These are phyloP conservation scores for Polyplosphaeria fusca DNA, from an alignment of 495 filamentous ascomycete species.

Conservation along the genomic window DNA sequence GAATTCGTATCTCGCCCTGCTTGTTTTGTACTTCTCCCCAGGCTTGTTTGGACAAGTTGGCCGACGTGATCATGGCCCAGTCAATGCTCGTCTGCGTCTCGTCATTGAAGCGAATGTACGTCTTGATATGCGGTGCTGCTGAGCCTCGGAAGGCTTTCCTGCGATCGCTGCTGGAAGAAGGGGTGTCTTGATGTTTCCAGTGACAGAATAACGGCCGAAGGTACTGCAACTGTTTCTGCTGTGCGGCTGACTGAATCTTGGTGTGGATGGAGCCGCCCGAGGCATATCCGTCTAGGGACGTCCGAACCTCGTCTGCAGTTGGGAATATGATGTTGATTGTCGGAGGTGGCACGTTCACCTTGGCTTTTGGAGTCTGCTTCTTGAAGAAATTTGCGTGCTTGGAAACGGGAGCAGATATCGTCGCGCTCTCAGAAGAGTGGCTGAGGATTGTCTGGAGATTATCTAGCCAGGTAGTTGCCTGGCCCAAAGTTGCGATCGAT, in stretches of 20 bases:
- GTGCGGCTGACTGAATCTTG: slow-evolving; percentile 63
- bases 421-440: background rate
- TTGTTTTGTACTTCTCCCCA: slow-evolving; percentile 65
- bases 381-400: slow-evolving; percentile 9
- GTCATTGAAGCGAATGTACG: slow-evolving; percentile 70
- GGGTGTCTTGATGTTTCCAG: slow-evolving; percentile 46
- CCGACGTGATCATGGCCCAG: slow-evolving; percentile 83
- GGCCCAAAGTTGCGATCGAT: slow-evolving; percentile 77
- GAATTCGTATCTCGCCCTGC: slow-evolving; percentile 61
- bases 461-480: slow-evolving; percentile 70
- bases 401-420: background rate
- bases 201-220: slow-evolving; percentile 67
- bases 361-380: background rate
- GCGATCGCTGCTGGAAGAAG: background rate
- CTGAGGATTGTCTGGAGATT: slow-evolving; percentile 60
- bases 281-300: slow-evolving; percentile 71
- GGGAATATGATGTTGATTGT: slow-evolving; percentile 70
- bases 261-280: slow-evolving; percentile 76
- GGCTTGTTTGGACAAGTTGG: slow-evolving; percentile 84
- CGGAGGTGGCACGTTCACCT: slow-evolving; percentile 34
- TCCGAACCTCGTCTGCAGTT: slow-evolving; percentile 72
- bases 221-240: slow-evolving; percentile 73
- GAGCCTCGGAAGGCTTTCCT: slow-evolving; percentile 59
- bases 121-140: slow-evolving; percentile 92
- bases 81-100: slow-evolving; percentile 56